These are phyloP conservation scores for Skeletonema potamos DNA, from an alignment of 108 stramenopile species.

Conservation along the genomic window DNA sequence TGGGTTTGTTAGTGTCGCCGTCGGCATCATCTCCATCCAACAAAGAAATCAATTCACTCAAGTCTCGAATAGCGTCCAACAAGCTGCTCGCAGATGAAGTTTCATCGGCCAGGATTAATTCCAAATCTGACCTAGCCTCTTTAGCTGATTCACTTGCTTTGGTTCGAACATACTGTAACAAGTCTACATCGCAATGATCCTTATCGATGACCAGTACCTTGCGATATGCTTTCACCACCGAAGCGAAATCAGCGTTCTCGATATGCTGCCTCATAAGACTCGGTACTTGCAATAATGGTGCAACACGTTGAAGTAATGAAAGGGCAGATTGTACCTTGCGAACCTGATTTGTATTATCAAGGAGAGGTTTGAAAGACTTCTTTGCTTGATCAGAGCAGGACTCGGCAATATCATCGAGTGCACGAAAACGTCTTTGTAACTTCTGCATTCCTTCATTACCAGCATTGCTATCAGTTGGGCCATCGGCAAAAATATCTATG, in stretches of 20 bases:
- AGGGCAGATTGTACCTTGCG: conserved; percentile 86
- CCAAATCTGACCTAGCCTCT: conserved; percentile 78
- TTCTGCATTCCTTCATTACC: conserved; percentile 45
- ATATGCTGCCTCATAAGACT: conserved; percentile 86
- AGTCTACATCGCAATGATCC: conserved; percentile 70
- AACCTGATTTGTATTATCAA: conserved; percentile 90
- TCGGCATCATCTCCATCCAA: conserved; percentile 50
- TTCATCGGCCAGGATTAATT: conserved; percentile 75
- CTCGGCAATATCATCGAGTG: conserved; percentile 73
- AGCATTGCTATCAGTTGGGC: conserved; percentile 25
- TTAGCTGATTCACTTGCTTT: conserved; percentile 82
- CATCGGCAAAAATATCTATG: conserved; percentile 73
- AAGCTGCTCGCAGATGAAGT: conserved; percentile 60
- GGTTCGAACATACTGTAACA: conserved; percentile 73
- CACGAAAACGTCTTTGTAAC: conserved; percentile 62
- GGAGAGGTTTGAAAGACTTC: conserved; percentile 83
- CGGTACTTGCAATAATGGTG: conserved; percentile 79
- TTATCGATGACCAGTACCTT: conserved; percentile 81
- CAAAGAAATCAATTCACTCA: conserved; percentile 78
- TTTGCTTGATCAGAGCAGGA: conserved; percentile 76
- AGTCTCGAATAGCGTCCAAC: conserved; percentile 80
- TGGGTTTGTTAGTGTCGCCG: not conserved
- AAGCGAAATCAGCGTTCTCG: conserved; percentile 80
- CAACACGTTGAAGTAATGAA: conserved; percentile 81
- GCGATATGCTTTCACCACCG: conserved; percentile 87